phyloP scores from a whole-genome alignment of 768 basidiomycete species.

The Dentipellis sp. region DNA sequence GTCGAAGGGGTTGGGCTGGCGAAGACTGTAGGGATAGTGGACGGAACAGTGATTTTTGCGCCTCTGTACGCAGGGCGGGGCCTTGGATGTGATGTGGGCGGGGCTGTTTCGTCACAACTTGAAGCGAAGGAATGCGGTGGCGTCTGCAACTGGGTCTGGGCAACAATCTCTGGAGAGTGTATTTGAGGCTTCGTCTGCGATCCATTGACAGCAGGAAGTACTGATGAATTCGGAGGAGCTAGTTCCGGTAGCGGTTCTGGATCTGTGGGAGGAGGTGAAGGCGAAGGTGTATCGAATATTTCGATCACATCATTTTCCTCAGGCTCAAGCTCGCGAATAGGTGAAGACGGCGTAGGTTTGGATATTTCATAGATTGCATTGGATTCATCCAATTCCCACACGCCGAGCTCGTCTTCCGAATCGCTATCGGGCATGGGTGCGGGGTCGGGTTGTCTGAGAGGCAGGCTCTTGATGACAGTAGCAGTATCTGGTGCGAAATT shows the following conservation, averaged over 20 bases:
- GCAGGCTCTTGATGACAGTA: background rate
- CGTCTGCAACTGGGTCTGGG: constrained; percentile 6
- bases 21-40: background rate
- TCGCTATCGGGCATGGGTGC: constrained; percentile 1
- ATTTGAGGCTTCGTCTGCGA: background rate
- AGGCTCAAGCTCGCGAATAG: background rate
- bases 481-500: background rate
- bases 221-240: background rate
- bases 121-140: constrained; percentile 8
- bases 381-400: constrained; percentile 34
- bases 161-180: background rate
- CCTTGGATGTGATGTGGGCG: background rate
- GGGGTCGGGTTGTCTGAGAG: background rate
- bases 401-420: constrained; percentile 37
- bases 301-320: constrained; percentile 17
- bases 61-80: background rate
- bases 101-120: background rate
- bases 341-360: background rate
- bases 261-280: constrained; percentile 7
- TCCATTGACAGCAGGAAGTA: background rate
- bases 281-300: constrained; percentile 23
- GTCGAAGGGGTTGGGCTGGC: background rate
- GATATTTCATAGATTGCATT: constrained; percentile 26
- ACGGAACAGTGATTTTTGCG: background rate
- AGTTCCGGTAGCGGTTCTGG: background rate